Evolutionary conservation across 75 land plant genomes (phyloP).

Genomic region (Cryptomeria japonica): DNA sequence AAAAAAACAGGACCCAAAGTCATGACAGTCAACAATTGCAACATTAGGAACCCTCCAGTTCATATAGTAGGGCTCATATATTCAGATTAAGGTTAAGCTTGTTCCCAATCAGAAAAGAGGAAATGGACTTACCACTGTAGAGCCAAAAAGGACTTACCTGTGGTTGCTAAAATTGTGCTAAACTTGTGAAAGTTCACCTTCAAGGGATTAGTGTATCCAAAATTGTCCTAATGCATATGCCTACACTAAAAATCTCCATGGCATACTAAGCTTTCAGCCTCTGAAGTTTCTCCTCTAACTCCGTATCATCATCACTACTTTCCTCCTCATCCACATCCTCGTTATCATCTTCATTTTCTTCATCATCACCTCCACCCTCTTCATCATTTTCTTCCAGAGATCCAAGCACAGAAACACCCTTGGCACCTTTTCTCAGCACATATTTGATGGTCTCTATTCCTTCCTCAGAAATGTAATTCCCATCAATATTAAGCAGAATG

Average conservation of each 20-base stretch:
- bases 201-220: background rate
- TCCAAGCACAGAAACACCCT: slow-evolving; percentile 61
- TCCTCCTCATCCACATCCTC: slow-evolving; percentile 26
- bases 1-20: background rate
- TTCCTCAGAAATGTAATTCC: slow-evolving; percentile 81
- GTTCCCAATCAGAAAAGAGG: background rate
- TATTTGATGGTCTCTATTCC: slow-evolving; percentile 80
- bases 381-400: slow-evolving; percentile 89
- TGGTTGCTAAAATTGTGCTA: background rate
- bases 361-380: background rate
- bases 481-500: slow-evolving; percentile 65
- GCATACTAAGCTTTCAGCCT: background rate
- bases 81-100: background rate
- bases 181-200: background rate
- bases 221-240: background rate
- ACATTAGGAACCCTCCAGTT: background rate
- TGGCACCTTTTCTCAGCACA: slow-evolving; percentile 41
- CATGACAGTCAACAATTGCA: background rate
- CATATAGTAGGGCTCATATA: background rate
- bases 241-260: background rate
- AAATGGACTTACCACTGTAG: background rate
- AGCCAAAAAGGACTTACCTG: background rate
- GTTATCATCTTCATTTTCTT: slow-evolving; percentile 28
- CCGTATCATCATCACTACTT: slow-evolving; percentile 18
- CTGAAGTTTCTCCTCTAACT: slow-evolving; percentile 17